These are phyloP conservation scores for Ganoderma multipileum DNA, from an alignment of 1,284 basidiomycete species.

Conservation along the genomic window DNA sequence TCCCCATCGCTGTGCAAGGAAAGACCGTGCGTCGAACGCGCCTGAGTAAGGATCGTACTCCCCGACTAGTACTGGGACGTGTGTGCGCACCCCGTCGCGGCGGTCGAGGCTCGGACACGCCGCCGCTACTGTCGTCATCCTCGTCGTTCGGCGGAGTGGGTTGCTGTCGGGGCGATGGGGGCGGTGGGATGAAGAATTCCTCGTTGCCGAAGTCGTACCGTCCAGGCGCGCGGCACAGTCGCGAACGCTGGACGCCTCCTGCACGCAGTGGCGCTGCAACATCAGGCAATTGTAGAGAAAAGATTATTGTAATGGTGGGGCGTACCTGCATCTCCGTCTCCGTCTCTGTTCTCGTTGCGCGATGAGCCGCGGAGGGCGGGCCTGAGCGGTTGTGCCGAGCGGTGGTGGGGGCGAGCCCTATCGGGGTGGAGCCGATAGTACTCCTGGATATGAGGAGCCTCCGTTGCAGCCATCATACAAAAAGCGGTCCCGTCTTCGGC, in stretches of 20 bases:
- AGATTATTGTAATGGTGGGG: background rate
- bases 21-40: conserved; percentile 5
- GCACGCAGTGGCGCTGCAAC: background rate
- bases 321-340: background rate
- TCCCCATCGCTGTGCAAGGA: conserved; percentile 2
- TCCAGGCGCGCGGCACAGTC: background rate
- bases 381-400: background rate
- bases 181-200: background rate
- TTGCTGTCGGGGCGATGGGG: background rate
- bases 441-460: background rate
- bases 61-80: background rate
- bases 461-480: background rate
- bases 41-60: conserved; percentile 5
- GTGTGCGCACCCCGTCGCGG: conserved; percentile 7
- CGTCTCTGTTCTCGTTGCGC: background rate
- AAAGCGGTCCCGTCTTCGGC: background rate
- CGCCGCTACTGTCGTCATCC: background rate
- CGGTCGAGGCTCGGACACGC: background rate
- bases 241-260: background rate
- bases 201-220: background rate
- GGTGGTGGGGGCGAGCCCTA: background rate
- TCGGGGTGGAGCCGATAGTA: background rate
- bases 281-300: background rate
- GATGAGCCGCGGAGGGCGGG: background rate
- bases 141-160: conserved; percentile 1